phyloP scores from a whole-genome alignment of 202 grass and related monocot genomes.

The Musa balbisiana region DNA sequence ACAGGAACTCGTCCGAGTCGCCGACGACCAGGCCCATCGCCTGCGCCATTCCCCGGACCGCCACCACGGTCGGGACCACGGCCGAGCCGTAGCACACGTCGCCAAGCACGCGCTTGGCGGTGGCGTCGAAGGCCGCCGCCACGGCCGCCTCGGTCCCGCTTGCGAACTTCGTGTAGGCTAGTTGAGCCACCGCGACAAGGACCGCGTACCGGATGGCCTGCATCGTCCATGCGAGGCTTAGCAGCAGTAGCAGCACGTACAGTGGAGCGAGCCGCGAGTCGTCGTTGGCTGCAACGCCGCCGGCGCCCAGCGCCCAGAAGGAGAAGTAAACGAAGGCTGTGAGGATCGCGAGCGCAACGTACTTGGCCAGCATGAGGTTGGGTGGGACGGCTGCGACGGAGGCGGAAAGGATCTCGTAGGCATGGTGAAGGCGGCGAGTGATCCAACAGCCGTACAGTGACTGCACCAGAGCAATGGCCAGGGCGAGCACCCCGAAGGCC shows the following conservation, averaged over 20 bases:
- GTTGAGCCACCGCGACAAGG: constrained; percentile 53
- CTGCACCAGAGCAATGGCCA: constrained; percentile 44
- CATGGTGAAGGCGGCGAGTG: constrained; percentile 57
- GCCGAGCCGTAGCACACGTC: constrained; percentile 71
- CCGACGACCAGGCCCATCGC: constrained; percentile 37
- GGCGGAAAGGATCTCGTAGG: constrained; percentile 45
- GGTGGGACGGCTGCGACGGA: constrained; percentile 41
- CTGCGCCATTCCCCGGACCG: constrained; percentile 47
- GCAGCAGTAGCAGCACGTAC: constrained; percentile 57
- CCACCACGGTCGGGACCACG: constrained; percentile 41
- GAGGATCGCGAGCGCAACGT: constrained; percentile 35
- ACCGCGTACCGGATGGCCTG: constrained; percentile 61
- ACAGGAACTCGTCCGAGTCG: constrained; percentile 73
- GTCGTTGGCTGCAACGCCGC: constrained; percentile 51
- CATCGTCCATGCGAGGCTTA: constrained; percentile 89
- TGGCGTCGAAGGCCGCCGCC: constrained; percentile 37
- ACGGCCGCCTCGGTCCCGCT: constrained; percentile 12
- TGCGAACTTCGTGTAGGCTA: constrained; percentile 50
- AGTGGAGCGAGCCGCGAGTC: constrained; percentile 43
- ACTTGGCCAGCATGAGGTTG: constrained; percentile 35
- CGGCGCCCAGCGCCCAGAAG: constrained; percentile 73
- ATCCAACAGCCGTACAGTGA: constrained; percentile 82
- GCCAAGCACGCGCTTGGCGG: constrained; percentile 40
- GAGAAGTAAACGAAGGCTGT: constrained; percentile 20
- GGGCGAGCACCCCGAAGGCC: constrained; percentile 42